Conservation (phyloP, 2,329 filamentous ascomycete genomes). For the Fusarium mangiferae region DNA sequence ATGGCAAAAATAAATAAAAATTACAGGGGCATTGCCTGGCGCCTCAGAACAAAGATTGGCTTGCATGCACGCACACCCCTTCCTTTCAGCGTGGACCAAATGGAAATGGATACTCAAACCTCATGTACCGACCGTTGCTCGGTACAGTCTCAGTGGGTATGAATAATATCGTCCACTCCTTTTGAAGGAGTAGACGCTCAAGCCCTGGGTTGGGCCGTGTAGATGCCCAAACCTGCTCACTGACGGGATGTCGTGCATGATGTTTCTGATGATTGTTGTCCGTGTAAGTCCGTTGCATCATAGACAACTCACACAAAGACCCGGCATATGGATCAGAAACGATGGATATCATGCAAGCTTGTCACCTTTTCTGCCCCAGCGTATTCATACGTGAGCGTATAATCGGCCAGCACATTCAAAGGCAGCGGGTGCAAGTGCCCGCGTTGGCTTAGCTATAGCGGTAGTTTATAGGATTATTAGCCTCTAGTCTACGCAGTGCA, state of each 20-base stretch:
- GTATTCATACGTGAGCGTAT: neutral
- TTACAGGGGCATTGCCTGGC: slow-evolving; percentile 17
- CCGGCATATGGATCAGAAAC: slow-evolving; percentile 10
- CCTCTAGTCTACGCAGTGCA: neutral
- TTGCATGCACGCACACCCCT: slow-evolving; percentile 12
- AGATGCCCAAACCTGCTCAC: slow-evolving; percentile 37
- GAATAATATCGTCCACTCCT: slow-evolving; percentile 25
- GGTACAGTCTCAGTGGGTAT: slow-evolving; percentile 22
- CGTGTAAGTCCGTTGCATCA: slow-evolving; percentile 7
- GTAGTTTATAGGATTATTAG: neutral
- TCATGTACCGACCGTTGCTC: slow-evolving; percentile 28
- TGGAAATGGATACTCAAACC: slow-evolving; percentile 13
- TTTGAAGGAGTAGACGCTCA: slow-evolving; percentile 28
- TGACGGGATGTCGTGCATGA: slow-evolving; percentile 41
- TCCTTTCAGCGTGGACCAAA: slow-evolving; percentile 15
- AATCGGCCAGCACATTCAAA: slow-evolving; percentile 12
- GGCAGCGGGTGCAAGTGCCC: neutral
- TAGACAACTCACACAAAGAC: slow-evolving; percentile 11
- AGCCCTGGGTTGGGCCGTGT: slow-evolving; percentile 38
- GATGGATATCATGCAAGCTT: slow-evolving; percentile 11
- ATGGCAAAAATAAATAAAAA: slow-evolving; percentile 12
- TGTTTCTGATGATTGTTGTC: slow-evolving; percentile 18
- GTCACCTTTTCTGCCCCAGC: neutral
- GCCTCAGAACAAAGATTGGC: slow-evolving; percentile 3
- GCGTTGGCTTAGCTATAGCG: neutral